Base-by-base conservation (phyloP, 805 yeast genomes). In the Tanozyma kutaoensis region DNA sequence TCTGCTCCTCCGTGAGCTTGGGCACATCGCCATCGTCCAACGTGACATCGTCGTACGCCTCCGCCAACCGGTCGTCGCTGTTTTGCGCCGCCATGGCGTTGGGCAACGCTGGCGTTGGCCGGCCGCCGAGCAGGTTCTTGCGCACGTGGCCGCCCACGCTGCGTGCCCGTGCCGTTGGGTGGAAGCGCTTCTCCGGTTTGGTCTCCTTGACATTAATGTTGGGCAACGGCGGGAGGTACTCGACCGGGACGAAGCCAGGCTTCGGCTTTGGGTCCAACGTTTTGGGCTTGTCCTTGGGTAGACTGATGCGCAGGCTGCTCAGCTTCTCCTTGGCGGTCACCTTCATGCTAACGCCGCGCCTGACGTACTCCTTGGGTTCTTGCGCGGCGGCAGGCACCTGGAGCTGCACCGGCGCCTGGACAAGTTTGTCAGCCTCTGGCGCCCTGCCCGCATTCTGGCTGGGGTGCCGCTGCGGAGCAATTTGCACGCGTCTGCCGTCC, bases 111-210 rank as follows among this genome's bases (percentile, higher is more conserved):
- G 70, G 69, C n/a, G n/a, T n/a, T n/a, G n/a, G n/a, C n/a, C n/a
- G n/a, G n/a, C n/a, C n/a, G 7, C 17, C 17, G 7, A 15, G 17
- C 17, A 5, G 17, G 7, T 5, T 5, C 17, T 5, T 5, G 17
- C 7, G 7, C 17, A 15, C 17, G 7, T 15, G 17, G 5, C 63
- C 64, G n/a, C 86, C 85, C 26, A 81, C 73, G 13, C 93, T 78
- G 45, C 79, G 82, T 3, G 93, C 93, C 41, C 94, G 69, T 1
- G 93, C 93, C 10, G 84, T 72, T 20, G 94, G 93, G 48, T 81
- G 94, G 34, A 58, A 54, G 9, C 10, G 21, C 21, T 11, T 6
- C 21, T 34, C 52, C 17, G 7, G 62, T 24, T 50, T 21, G 8
- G 29, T 15, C 14, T 24, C 29, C 18, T 25, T 29, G n/a, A 22